These are phyloP conservation scores for Podospora pseudopauciseta DNA, from an alignment of 495 filamentous ascomycete genomes.

Conservation along the genomic window DNA sequence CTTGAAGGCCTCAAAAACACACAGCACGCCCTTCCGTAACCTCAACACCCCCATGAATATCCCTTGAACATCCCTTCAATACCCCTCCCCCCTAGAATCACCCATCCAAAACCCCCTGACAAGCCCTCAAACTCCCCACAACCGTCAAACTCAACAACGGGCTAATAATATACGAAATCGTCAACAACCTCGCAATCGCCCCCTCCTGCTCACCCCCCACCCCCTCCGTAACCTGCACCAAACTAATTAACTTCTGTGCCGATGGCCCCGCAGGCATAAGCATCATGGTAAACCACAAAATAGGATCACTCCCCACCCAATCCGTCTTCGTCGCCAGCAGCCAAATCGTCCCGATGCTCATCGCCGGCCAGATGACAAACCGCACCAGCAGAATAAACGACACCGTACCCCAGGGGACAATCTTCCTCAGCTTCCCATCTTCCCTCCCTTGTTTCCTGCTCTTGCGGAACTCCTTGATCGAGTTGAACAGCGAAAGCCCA, in stretches of 20 bases:
- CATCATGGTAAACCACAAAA: constrained; percentile 76
- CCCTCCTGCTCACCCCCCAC: constrained; percentile 58
- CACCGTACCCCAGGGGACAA: constrained; percentile 49
- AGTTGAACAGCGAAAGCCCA: constrained; percentile 57
- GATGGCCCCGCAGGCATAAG: constrained; percentile 71
- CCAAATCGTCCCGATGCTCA: constrained; percentile 60
- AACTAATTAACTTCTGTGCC: constrained; percentile 63
- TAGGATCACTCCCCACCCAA: constrained; percentile 59
- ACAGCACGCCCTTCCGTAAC: too few species aligned
- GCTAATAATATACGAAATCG: constrained; percentile 31
- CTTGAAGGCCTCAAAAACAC: too few species aligned
- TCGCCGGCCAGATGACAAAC: constrained; percentile 28
- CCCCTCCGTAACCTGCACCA: constrained; percentile 60
- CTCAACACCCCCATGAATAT: too few species aligned
- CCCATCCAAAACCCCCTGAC: constrained; percentile 15
- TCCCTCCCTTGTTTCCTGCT: constrained; percentile 9
- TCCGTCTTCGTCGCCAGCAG: constrained; percentile 56
- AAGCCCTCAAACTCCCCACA: constrained; percentile 22
- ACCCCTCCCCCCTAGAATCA: not conserved
- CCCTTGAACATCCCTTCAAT: too few species aligned
- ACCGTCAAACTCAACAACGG: constrained; percentile 23
- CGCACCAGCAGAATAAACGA: constrained; percentile 47
- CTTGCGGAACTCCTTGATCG: constrained; percentile 45
- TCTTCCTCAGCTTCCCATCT: constrained; percentile 7
- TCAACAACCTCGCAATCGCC: constrained; percentile 66